phyloP scores from a whole-genome alignment of 2,329 filamentous ascomycete species.

The Neofusicoccum sp. region DNA sequence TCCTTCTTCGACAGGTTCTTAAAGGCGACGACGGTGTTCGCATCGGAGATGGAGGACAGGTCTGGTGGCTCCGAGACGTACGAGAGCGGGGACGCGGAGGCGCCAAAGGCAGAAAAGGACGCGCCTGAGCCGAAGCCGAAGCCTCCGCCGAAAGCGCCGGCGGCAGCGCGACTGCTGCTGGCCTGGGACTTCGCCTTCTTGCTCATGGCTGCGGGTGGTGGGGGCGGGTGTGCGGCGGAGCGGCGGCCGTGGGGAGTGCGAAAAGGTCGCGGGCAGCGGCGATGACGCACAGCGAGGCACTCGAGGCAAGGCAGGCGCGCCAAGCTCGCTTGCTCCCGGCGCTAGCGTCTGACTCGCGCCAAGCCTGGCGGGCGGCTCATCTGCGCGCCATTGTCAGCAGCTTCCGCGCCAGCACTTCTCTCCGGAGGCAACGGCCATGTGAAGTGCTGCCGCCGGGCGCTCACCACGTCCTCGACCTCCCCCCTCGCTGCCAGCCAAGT shows the following conservation, averaged over 20 bases:
- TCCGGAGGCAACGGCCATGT: conserved; percentile 10
- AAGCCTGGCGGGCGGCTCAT: conserved; percentile 10
- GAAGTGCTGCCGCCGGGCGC: conserved; percentile 14
- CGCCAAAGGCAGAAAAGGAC: conserved; percentile 41
- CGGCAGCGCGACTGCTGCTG: conserved; percentile 60
- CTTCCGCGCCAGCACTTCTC: background rate
- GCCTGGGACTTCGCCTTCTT: conserved; percentile 64
- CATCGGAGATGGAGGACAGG: conserved; percentile 71
- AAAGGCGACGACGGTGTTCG: conserved; percentile 83
- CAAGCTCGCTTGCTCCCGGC: conserved; percentile 12
- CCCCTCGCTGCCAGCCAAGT: background rate
- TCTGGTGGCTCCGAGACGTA: conserved; percentile 86
- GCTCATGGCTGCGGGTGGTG: conserved; percentile 49
- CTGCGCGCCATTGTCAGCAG: conserved; percentile 14
- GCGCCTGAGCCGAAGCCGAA: conserved; percentile 42
- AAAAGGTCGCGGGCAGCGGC: conserved; percentile 11
- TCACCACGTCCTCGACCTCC: conserved; percentile 1
- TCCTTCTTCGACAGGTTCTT: conserved; percentile 94
- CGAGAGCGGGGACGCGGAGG: conserved; percentile 65
- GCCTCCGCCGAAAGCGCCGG: conserved; percentile 37
- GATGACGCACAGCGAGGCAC: background rate
- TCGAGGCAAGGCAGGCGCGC: background rate
- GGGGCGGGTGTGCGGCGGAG: background rate
- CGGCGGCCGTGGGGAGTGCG: background rate
- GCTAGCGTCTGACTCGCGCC: conserved; percentile 8